Conservation (phyloP, 768 basidiomycete genomes). For the Macrolepiota dolichaula region DNA sequence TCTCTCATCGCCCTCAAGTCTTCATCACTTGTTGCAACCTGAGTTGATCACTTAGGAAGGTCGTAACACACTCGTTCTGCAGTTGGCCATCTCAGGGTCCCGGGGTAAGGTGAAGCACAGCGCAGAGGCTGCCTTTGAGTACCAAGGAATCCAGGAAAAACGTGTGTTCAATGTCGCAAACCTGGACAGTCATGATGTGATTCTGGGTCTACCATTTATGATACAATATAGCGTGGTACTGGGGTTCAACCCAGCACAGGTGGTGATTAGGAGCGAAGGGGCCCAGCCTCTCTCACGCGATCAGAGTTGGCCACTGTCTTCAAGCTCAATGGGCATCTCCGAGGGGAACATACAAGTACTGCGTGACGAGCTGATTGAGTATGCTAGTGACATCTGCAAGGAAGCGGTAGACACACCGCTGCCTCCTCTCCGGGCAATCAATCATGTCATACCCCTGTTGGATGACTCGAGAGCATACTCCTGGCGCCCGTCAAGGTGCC, state of each 20-base stretch:
- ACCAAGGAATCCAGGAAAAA: constrained; percentile 27
- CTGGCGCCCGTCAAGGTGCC: no score
- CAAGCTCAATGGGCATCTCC: constrained; percentile 6
- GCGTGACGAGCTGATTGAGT: constrained; percentile 16
- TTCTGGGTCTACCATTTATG: constrained; percentile 39
- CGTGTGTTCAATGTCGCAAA: constrained; percentile 34
- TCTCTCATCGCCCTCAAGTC: no score
- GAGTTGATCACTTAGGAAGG: no score
- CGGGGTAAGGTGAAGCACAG: constrained; percentile 27
- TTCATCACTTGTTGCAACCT: no score
- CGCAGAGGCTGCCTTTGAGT: constrained; percentile 21
- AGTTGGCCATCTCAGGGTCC: constrained; percentile 36
- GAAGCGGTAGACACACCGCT: constrained; percentile 24
- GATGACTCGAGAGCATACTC: constrained; percentile 25
- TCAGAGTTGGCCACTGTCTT: neutral
- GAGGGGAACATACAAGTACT: constrained; percentile 13
- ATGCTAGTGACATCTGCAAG: constrained; percentile 23
- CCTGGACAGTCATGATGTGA: constrained; percentile 34
- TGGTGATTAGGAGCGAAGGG: constrained; percentile 21
- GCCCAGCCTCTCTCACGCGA: neutral
- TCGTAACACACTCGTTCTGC: constrained; percentile 27
- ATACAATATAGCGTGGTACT: constrained; percentile 17
- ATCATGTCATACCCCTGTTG: constrained; percentile 38
- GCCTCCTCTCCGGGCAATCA: constrained; percentile 36
- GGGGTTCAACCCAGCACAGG: constrained; percentile 22